Base-by-base conservation (phyloP, 2,329 filamentous ascomycete genomes). In the Cordyceps farinosa region DNA sequence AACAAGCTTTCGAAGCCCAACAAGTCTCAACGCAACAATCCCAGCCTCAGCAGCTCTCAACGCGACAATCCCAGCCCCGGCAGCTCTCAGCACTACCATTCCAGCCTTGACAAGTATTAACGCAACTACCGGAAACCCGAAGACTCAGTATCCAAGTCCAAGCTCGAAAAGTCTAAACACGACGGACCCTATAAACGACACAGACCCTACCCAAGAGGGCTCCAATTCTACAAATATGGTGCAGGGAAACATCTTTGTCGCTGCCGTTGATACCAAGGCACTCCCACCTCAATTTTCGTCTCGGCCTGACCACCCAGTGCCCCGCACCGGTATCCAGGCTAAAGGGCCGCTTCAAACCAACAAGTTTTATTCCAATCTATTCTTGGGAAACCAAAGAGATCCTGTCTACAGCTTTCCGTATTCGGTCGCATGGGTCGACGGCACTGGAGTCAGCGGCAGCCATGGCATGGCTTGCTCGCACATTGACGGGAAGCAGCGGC, bases 331-430 rank as follows among this genome's bases (percentile, higher is more conserved):
- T 6, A 78, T 89, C 45, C 72, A 69, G 38, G 73, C 78, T 17
- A 68, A 75, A 1, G 72, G 73, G 0, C 85, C 88, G 3, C 77
- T 91, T 52, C 80, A 85, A 56, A 94, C 90, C 30, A 94, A 93
- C 79, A 93, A 91, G 70, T 93, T 92, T 73, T 91, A 90, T 69
- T 82, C 88, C 68, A 95, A 95, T 70, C 86, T 95, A 66, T 92
- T 92, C 73, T 80, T 97, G 0, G 89, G 87, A 5, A 82, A 82
- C 50, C 92, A 96, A 73, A 84, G 80, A 5, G 83, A 83, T 7
- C 83, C 88, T 0, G 82, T 87, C 0, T 97, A 89, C 76, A 88
- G 90, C 0, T 88, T 92, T 70, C 93, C 90, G 1, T 93, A 92
- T 71, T 84, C 85, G 3, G 72, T 93, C 22, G 76, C 82, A 22